Evolutionary conservation across 1,139 yeast species (phyloP).

Genomic region (Sporopachydermia cereana): DNA sequence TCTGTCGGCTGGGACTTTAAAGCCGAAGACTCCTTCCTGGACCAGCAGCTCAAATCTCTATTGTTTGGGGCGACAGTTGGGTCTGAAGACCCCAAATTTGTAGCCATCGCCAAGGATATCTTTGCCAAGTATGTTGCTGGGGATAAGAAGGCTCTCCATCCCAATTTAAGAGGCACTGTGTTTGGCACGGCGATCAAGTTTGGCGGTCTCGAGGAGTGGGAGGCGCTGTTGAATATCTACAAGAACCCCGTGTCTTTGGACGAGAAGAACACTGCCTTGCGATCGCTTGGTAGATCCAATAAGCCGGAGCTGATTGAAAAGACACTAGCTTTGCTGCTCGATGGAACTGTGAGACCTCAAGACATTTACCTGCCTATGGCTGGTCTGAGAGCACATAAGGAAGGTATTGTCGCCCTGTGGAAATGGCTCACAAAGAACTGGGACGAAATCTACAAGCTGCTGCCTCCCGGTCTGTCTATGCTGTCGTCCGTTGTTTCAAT

Average conservation of each 20-base stretch:
- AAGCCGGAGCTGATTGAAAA: slow-evolving; percentile 45
- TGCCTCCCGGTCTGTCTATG: slow-evolving; percentile 79
- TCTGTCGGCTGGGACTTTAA: slow-evolving; percentile 61
- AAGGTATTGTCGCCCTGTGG: slow-evolving; percentile 62
- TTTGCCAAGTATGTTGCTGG: slow-evolving; percentile 55
- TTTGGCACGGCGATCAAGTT: slow-evolving; percentile 55
- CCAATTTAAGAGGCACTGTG: slow-evolving; percentile 65
- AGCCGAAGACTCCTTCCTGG: slow-evolving; percentile 52
- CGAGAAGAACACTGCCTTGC: slow-evolving; percentile 67
- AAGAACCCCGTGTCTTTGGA: slow-evolving; percentile 54
- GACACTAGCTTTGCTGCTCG: slow-evolving; percentile 49
- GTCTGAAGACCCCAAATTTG: slow-evolving; percentile 44
- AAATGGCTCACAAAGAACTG: slow-evolving; percentile 69
- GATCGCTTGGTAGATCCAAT: slow-evolving; percentile 62
- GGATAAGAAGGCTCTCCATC: slow-evolving; percentile 61
- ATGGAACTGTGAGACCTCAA: slow-evolving; percentile 64
- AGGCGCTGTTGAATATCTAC: slow-evolving; percentile 53
- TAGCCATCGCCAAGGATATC: slow-evolving; percentile 40
- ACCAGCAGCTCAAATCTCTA: slow-evolving; percentile 63
- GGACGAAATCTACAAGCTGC: slow-evolving; percentile 47
- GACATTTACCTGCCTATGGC: slow-evolving; percentile 72
- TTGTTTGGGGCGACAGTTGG: slow-evolving; percentile 61
- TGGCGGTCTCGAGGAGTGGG: slow-evolving; percentile 55
- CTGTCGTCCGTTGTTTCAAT: slow-evolving; percentile 60
- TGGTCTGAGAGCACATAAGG: slow-evolving; percentile 50